Evolutionary conservation across 768 basidiomycete genomes (phyloP).

Genomic region (Basidioascus undulatus): DNA sequence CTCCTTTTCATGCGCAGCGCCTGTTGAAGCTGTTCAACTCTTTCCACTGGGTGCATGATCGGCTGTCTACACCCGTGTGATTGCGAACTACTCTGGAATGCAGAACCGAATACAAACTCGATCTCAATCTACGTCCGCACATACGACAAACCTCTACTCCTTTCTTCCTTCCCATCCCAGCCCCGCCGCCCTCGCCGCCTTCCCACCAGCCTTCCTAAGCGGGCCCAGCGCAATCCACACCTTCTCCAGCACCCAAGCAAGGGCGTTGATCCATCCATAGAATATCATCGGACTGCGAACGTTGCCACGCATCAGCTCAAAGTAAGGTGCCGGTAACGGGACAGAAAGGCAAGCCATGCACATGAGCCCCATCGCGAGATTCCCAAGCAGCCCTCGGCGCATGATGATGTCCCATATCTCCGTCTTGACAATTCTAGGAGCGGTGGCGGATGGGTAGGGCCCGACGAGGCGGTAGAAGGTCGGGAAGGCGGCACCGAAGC

Average conservation of each 20-base stretch:
- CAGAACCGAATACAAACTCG: no score
- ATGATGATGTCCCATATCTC: conserved; percentile 38
- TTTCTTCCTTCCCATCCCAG: not conserved
- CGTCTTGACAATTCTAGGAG: conserved; percentile 26
- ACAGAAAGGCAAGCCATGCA: not conserved
- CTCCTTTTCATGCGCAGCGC: no score
- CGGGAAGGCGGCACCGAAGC: conserved; percentile 36
- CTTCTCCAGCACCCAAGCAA: conserved; percentile 6
- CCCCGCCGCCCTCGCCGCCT: not conserved
- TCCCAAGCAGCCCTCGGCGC: conserved; percentile 30
- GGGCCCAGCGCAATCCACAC: conserved; percentile 5
- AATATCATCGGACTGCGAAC: conserved; percentile 9
- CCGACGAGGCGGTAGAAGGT: conserved; percentile 34
- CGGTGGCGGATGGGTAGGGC: conserved; percentile 24
- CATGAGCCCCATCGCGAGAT: conserved; percentile 33
- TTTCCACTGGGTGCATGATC: no score
- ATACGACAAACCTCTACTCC: no score
- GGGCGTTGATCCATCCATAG: conserved; percentile 8
- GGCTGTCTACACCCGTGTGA: no score
- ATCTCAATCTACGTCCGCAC: no score
- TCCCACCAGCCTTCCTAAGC: conserved; percentile 1
- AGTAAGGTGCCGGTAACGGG: not conserved
- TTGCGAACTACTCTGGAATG: no score
- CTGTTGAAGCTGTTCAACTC: no score
- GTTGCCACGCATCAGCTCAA: not conserved